Evolutionary conservation across 345 rosid genomes (phyloP), one percentile per base, ranked within the genome.

Genomic region (Mercurialis annua): DNA sequence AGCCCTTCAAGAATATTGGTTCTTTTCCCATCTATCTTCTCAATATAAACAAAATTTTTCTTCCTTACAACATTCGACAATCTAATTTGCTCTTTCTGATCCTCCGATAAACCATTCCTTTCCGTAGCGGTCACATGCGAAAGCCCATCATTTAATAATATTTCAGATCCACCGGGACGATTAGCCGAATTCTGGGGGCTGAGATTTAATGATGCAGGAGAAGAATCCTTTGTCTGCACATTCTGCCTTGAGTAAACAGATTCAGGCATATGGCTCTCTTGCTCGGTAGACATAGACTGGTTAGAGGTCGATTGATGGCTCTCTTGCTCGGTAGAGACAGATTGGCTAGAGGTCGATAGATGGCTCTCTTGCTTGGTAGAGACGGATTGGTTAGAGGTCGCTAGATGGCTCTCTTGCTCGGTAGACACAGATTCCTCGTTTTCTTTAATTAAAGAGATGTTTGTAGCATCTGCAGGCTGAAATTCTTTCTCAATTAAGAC

Each of bases 1-100:
- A 87, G 83, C 38, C 92, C 90, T 72, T 73, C 73, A 43, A 87
- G 66, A 30, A 87, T 72, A 46, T 87, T 87, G 58, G 60, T 65
- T 2, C 68, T 10, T 65, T 72, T 83, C 18, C 90, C 90, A n/a
- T 81, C 63, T 23, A 85, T 54, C 65, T 78, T 81, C 69, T 83
- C 92, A 57, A 80, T 62, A 47, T 74, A 76, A 56, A 76, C 71
- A 58, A 87, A 83, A 34, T 85, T 82, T 75, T 78, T 87, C 62
- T 78, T 76, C 47, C 85, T 76, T 18, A 76, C 81, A 59, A 83
- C 78, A 15, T 77, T 23, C 10, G 38, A 66, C 64, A 81, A 64
- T 74, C 86, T 38, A 20, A 70, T 54, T 17, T 2, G 69, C 66
- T 81, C 82, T 31, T 73, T 66, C 33, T 77, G 75, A 30, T 81